These are phyloP conservation scores for Calycina marina DNA, from an alignment of 2,329 filamentous ascomycete genomes.

Conservation along the genomic window DNA sequence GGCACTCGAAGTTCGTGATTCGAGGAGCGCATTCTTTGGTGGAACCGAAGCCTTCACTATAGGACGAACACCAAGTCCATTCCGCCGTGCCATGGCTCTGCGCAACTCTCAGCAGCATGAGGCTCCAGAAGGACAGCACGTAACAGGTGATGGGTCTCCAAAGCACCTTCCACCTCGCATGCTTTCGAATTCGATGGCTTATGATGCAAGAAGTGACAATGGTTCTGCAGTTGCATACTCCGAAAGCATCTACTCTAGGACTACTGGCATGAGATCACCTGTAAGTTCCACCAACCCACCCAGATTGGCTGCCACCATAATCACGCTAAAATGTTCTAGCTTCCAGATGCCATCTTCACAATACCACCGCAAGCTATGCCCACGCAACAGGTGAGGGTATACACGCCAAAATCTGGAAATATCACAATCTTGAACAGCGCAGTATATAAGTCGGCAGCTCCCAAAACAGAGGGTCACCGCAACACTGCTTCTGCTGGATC, in stretches of 20 bases:
- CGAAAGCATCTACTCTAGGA: conserved; percentile 22
- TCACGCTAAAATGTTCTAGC: too few species aligned
- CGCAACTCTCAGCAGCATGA: conserved; percentile 7
- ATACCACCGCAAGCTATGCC: too few species aligned
- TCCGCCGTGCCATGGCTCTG: conserved; percentile 31
- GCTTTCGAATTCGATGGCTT: conserved; percentile 1
- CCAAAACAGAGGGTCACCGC: conserved; percentile 17
- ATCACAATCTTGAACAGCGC: conserved; percentile 23
- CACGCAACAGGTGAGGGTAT: too few species aligned
- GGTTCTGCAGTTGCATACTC: conserved; percentile 12
- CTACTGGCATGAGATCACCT: conserved; percentile 18
- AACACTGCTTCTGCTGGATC: conserved; percentile 31
- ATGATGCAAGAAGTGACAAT: not conserved
- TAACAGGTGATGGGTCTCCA: conserved; percentile 2
- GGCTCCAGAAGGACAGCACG: conserved; percentile 1
- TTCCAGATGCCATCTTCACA: too few species aligned
- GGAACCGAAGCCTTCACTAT: conserved; percentile 33
- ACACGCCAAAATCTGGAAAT: conserved; percentile 19
- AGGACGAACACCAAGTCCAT: conserved; percentile 40
- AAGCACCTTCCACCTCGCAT: conserved; percentile 7
- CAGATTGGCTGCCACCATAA: too few species aligned
- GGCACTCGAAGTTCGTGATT: conserved; percentile 26
- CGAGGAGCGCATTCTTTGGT: conserved; percentile 35
- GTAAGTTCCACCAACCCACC: conserved; percentile 10
- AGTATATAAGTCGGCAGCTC: conserved; percentile 19